Base-by-base conservation (phyloP, 768 basidiomycete species). In the Crucibulum laeve region DNA sequence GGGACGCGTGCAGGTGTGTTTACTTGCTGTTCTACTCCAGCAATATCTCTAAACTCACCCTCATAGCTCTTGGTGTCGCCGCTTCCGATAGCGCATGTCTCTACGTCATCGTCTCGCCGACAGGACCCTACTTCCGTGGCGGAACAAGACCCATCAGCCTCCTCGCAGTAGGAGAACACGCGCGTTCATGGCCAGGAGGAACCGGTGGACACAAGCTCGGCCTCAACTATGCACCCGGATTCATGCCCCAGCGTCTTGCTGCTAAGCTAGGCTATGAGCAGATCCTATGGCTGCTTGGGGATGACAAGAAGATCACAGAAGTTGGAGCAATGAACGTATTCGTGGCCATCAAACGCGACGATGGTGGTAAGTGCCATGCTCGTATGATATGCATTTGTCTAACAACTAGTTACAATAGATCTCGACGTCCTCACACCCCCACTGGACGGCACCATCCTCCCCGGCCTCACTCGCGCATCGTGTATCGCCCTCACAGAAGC, bases 381-480 rank as follows among this genome's bases (percentile, higher is more conserved):
- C 3, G n/a, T n/a, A n/a, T n/a, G n/a, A n/a, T 40, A 8, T 32
- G 46, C 21, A 23, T 34, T 35, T 25, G 6, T 15, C 5, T 10
- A 1, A 26, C 19, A 13, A 10, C 18, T 2, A 18, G 19, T 3
- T 10, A 10, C 19, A n/a, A 2, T 37, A 86, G 85, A 74, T 22
- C 50, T 84, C 45, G 88, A 93, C 48, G 67, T 94, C 43, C 62
- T 90, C 44, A 96, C 93, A 0, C 88, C 92, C 0, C 80, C 87
- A 5, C 65, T 94, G 48, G 89, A 87, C 55, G 91, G 92, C 24
- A 86, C 87, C 18, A 89, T 95, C 52, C 77, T 95, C 1, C 90
- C 91, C 2, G 91, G 92, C n/a, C 77, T 96, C n/a, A 94, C 91
- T 0, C 80, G 92, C 30, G 80, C 79, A 43, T 89, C 87, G 15